Percentiles rank a stretch among this genome's conserved stretches.
phyloP scores from a whole-genome alignment of 2,329 filamentous ascomycete genomes.

The Emmonsia crescens region DNA sequence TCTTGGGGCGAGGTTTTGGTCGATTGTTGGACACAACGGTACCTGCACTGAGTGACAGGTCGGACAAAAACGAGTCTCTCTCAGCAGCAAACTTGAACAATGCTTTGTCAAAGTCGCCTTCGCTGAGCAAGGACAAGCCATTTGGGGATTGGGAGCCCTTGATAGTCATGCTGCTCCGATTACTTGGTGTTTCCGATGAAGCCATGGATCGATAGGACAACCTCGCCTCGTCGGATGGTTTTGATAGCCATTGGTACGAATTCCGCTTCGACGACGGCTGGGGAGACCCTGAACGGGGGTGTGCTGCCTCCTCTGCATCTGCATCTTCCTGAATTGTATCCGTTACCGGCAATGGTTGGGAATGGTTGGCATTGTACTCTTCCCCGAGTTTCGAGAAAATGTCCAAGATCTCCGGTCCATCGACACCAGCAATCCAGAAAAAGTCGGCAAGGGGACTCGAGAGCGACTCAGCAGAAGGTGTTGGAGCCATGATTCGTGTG shows the following conservation, averaged over 20 bases:
- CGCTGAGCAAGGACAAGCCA: slow-evolving; percentile 40
- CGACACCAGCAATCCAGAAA: slow-evolving; percentile 51
- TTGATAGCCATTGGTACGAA: slow-evolving; percentile 31
- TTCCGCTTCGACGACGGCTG: slow-evolving; percentile 32
- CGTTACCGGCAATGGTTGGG: slow-evolving; percentile 32
- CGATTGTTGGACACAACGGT: slow-evolving; percentile 55
- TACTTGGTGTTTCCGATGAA: slow-evolving; percentile 45
- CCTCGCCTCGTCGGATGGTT: slow-evolving; percentile 26
- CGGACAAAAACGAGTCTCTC: slow-evolving; percentile 83
- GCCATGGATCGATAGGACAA: slow-evolving; percentile 39
- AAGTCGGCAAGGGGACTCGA: slow-evolving; percentile 52
- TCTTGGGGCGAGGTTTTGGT: slow-evolving; percentile 65
- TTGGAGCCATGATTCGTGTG: slow-evolving; percentile 22
- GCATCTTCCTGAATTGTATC: slow-evolving; percentile 53
- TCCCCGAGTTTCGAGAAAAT: slow-evolving; percentile 33
- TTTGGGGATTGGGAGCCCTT: slow-evolving; percentile 32
- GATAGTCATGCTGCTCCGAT: slow-evolving; percentile 55
- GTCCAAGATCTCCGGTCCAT: slow-evolving; percentile 37
- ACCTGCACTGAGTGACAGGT: slow-evolving; percentile 79
- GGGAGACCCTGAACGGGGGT: slow-evolving; percentile 23
- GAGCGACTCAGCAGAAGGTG: slow-evolving; percentile 29
- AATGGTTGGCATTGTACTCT: slow-evolving; percentile 30
- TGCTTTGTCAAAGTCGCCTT: slow-evolving; percentile 89
- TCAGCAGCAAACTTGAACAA: slow-evolving; percentile 92
- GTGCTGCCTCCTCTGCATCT: slow-evolving; percentile 39